Base-by-base conservation (phyloP, 2,329 filamentous ascomycete genomes). In the Aspergillus sp. region DNA sequence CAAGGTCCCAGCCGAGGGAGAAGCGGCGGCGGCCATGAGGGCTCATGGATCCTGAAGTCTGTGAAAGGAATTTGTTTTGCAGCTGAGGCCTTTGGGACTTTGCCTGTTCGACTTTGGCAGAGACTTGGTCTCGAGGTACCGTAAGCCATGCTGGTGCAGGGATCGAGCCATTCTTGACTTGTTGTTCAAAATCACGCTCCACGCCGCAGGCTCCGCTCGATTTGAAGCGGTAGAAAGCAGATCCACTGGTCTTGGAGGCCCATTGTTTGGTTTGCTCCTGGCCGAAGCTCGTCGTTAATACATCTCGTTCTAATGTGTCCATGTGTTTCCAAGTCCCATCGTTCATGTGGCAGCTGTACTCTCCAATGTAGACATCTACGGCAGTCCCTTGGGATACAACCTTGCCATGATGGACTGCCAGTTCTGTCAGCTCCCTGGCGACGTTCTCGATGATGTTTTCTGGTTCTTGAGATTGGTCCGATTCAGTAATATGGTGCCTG, bases 141-240 rank as follows among this genome's bases (percentile, higher is more conserved):
- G 64, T 65, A 57, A 82, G 70, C 56, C 74, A 68, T 42, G 64
- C 55, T 39, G 83, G 78, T 1, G 78, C 64, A 1, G 68, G 65
- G 56, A 84, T 76, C 36, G 78, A 76, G 2, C 74, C 71, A 22
- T 76, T 77, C 22, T 82, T 78, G 9, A 76, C 78, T 71, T 84
- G 82, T 42, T 81, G 77, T 20, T 78, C 77, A 71, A 87, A 86
- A 0, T 84, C 84, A 85, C 85, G 87, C 69, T 85, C 84, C 12
- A 84, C 84, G 12, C 84, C 84, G n/a, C 80, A 79, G 79, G 84
- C 84, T 83, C 84, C 86, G 63, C 84, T 69, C 83, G 86, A 86
- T 56, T 84, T 84, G 67, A 78, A 57, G 7, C 55, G 51, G 26
- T 84, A 86, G 73, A 87, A 87, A 66, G 81, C 85, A 32, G 76